Evolutionary conservation across 2,329 filamentous ascomycete species (phyloP).

Genomic region (Chrysosporium queenslandicum): DNA sequence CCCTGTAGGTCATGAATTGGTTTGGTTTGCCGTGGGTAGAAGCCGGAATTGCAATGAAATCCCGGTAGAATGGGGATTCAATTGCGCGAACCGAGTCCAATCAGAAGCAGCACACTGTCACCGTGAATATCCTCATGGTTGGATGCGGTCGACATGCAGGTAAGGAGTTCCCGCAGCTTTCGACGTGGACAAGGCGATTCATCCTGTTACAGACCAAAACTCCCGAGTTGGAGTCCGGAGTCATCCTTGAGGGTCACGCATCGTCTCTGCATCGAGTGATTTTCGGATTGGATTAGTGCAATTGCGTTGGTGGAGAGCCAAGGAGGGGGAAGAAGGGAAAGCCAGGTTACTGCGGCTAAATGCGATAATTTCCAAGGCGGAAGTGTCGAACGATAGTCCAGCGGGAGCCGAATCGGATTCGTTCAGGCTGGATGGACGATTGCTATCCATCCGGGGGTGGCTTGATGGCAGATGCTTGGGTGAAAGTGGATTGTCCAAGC

Average conservation of each 20-base stretch:
- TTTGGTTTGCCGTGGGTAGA: not conserved
- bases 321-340: not conserved
- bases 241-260: not conserved
- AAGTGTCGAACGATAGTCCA: not conserved
- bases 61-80: not conserved
- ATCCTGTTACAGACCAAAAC: too few relatives aligned
- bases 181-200: too few relatives aligned
- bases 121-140: slow-evolving; percentile 8
- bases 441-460: not conserved
- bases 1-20: not conserved
- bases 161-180: not conserved
- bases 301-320: not conserved
- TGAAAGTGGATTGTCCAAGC: not conserved
- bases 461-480: slow-evolving; percentile 2
- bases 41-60: not conserved
- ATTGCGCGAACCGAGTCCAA: not conserved
- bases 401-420: not conserved
- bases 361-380: not conserved
- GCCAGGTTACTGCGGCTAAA: slow-evolving; percentile 3
- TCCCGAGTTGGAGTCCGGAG: too few relatives aligned
- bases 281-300: not conserved
- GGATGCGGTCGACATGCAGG: not conserved
- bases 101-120: slow-evolving; percentile 1
- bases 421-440: not conserved
- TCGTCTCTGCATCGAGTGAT: not conserved